phyloP scores from a whole-genome alignment of 495 filamentous ascomycete genomes.

The Penicillium macrosclerotiorum region DNA sequence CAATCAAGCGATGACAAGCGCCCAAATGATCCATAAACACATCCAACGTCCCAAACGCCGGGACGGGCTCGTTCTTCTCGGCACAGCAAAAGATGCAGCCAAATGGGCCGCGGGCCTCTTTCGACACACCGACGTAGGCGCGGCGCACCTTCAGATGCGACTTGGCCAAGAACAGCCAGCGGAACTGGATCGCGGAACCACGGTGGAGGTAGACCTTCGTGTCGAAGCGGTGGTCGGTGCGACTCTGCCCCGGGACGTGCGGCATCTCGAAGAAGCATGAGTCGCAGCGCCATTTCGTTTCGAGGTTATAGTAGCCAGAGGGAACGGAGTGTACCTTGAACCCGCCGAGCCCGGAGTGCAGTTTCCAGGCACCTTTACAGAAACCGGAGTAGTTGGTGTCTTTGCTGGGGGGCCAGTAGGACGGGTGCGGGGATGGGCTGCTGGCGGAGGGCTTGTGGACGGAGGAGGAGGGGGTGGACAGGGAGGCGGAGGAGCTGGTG shows the following conservation, averaged over 20 bases:
- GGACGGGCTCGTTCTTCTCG: slow-evolving; percentile 30
- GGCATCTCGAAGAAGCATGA: slow-evolving; percentile 45
- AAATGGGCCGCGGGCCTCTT: slow-evolving; percentile 21
- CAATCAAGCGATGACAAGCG: slow-evolving; percentile 23
- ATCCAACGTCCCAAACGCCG: slow-evolving; percentile 36
- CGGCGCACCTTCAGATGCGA: slow-evolving; percentile 36
- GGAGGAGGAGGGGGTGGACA: slow-evolving; percentile 4
- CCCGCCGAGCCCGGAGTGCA: slow-evolving; percentile 38
- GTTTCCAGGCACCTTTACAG: slow-evolving; percentile 52
- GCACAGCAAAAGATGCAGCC: slow-evolving; percentile 49
- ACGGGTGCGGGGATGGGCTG: neutral
- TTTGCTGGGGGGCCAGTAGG: slow-evolving; percentile 32
- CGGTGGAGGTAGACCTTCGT: slow-evolving; percentile 22
- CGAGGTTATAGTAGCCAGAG: slow-evolving; percentile 30
- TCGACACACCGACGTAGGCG: slow-evolving; percentile 7
- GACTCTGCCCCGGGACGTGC: slow-evolving; percentile 6
- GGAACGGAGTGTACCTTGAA: slow-evolving; percentile 36
- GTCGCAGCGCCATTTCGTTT: slow-evolving; percentile 38
- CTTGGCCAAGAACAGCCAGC: slow-evolving; percentile 52
- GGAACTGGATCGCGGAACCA: slow-evolving; percentile 40
- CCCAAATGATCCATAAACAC: slow-evolving; percentile 44
- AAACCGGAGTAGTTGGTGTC: slow-evolving; percentile 47
- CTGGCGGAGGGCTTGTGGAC: slow-evolving; percentile 1
- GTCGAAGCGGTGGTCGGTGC: slow-evolving; percentile 20
- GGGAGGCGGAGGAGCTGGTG: slow-evolving; percentile 10